A percentile compares a stretch with the other conserved stretches of the same genome.
These are phyloP conservation scores for Sisymbrium altissimum DNA, from an alignment of 345 rosid genomes.

Conservation along the genomic window DNA sequence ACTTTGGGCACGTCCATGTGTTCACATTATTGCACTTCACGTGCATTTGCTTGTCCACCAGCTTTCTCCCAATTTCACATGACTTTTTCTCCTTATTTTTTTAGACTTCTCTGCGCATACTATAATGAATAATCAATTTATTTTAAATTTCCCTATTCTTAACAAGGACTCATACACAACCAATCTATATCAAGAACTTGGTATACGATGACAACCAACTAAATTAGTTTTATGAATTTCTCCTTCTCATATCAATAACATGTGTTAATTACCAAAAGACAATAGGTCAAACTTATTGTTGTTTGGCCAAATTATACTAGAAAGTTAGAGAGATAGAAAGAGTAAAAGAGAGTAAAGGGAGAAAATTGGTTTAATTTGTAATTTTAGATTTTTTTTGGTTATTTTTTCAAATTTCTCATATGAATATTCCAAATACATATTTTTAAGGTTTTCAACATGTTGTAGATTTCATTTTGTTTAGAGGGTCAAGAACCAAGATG, in stretches of 20 bases:
- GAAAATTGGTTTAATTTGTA: too few species aligned
- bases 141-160: not conserved
- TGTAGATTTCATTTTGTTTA: not conserved
- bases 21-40: conserved; percentile 37
- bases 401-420: too few species aligned
- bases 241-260: too few species aligned
- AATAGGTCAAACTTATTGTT: not conserved
- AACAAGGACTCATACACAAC: not conserved
- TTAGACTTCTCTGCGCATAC: not conserved
- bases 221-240: too few species aligned
- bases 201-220: too few species aligned
- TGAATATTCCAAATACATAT: too few species aligned
- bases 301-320: too few species aligned
- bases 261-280: too few species aligned
- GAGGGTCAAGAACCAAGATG: not conserved
- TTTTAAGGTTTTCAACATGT: not conserved
- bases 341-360: too few species aligned
- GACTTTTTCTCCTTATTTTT: conserved; percentile 8
- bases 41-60: conserved; percentile 40
- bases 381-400: too few species aligned
- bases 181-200: not conserved
- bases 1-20: conserved; percentile 38
- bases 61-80: conserved; percentile 35
- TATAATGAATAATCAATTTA: not conserved
- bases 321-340: too few species aligned